Conservation (phyloP, 306 rosid species). For the Rubus idaeus region DNA sequence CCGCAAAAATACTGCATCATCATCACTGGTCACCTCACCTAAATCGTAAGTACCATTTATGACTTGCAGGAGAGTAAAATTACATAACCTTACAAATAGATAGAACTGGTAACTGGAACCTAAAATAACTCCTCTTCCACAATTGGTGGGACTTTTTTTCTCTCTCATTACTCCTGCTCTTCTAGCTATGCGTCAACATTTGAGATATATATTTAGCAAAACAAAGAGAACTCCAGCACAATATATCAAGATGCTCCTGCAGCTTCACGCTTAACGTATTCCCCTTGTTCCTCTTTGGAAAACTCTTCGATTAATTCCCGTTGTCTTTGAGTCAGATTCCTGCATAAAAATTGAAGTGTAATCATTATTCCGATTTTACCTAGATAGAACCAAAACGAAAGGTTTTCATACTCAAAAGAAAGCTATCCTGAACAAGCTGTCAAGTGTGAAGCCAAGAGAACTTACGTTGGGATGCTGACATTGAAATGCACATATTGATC, state of each 20-base stretch:
- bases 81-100: slow-evolving; percentile 26
- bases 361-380: not conserved
- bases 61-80: slow-evolving; percentile 20
- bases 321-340: slow-evolving; percentile 75
- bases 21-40: slow-evolving; percentile 6
- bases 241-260: slow-evolving; percentile 48
- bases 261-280: slow-evolving; percentile 21
- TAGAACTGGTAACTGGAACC: slow-evolving; percentile 22
- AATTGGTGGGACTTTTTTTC: slow-evolving; percentile 13
- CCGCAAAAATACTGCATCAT: slow-evolving; percentile 12
- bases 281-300: slow-evolving; percentile 52
- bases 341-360: slow-evolving; percentile 25
- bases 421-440: not conserved
- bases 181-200: slow-evolving; percentile 9
- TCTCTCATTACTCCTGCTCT: not conserved
- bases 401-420: no score
- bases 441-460: not conserved
- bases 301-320: slow-evolving; percentile 82
- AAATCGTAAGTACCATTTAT: slow-evolving; percentile 10
- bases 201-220: not conserved
- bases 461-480: slow-evolving; percentile 78
- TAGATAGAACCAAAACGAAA: not conserved
- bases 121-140: slow-evolving; percentile 44
- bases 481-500: slow-evolving; percentile 88
- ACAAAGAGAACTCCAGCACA: not conserved